Evolutionary conservation across 768 basidiomycete species (phyloP).

Genomic region (Agaricus blazei): DNA sequence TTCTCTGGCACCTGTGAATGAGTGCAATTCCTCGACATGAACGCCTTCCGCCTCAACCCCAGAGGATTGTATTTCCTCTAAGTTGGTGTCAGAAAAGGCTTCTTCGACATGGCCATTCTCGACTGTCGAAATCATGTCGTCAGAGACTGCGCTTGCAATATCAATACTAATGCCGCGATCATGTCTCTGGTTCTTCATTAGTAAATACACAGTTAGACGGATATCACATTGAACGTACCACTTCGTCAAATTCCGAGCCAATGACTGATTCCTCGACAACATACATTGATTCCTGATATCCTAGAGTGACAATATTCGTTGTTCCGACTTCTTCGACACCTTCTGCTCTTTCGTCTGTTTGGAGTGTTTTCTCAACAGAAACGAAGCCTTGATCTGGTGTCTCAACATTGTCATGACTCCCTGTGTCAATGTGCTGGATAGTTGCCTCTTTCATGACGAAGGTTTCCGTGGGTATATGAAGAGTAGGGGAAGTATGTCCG

Average conservation of each 20-base stretch:
- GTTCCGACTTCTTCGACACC: neutral
- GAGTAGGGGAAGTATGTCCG: neutral
- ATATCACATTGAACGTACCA: conserved; percentile 20
- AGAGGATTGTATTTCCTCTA: neutral
- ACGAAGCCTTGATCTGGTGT: neutral
- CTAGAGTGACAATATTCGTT: neutral
- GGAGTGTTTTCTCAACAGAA: neutral
- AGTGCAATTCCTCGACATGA: neutral
- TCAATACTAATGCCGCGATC: conserved; percentile 10
- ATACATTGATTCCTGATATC: conserved; percentile 9
- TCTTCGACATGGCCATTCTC: conserved; percentile 6
- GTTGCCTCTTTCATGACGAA: neutral
- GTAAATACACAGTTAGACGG: neutral
- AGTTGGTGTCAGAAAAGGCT: neutral
- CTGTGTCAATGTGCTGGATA: neutral
- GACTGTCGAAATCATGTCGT: conserved; percentile 1
- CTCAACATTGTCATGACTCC: neutral
- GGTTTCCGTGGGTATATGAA: neutral
- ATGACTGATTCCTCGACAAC: conserved; percentile 27
- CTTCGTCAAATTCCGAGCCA: conserved; percentile 21
- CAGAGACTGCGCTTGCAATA: conserved; percentile 1
- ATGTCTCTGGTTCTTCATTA: conserved; percentile 12
- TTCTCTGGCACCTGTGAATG: neutral
- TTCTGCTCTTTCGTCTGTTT: neutral
- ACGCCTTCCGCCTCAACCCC: neutral